Percentiles rank a stretch among this genome's conserved stretches.
Conservation (phyloP, 495 filamentous ascomycete species). For the Aspergillus cristatus region DNA sequence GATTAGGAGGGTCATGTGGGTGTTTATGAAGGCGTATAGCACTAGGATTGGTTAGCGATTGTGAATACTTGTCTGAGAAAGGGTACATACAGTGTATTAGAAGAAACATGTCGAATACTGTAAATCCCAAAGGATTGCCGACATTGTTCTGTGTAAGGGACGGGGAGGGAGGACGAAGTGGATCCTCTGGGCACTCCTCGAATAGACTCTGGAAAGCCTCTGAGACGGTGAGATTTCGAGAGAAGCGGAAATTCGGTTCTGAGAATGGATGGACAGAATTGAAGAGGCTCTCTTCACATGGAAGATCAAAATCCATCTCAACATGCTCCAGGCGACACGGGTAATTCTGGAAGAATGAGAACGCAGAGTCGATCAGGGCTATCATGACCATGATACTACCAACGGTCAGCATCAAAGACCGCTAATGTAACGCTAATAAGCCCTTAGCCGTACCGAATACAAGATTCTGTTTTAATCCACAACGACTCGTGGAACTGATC, state of each 20-base stretch:
- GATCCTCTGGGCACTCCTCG: constrained; percentile 8
- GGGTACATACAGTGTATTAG: constrained; percentile 32
- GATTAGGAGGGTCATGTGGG: constrained; percentile 34
- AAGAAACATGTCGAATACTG: constrained; percentile 35
- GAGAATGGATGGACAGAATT: constrained; percentile 30
- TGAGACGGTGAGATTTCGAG: constrained; percentile 22
- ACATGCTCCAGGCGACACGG: constrained; percentile 29
- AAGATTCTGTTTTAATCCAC: constrained; percentile 39
- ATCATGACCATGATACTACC: constrained; percentile 30
- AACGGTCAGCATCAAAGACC: constrained; percentile 9
- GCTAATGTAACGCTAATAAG: neutral
- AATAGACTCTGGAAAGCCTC: constrained; percentile 31
- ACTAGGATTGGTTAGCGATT: constrained; percentile 17
- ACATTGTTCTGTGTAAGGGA: constrained; percentile 1
- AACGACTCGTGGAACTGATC: constrained; percentile 21
- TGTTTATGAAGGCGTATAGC: constrained; percentile 36
- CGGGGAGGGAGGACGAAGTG: constrained; percentile 2
- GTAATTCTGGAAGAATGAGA: constrained; percentile 38
- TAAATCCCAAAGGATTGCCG: constrained; percentile 14
- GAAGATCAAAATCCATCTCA: constrained; percentile 34
- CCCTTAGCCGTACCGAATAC: constrained; percentile 24
- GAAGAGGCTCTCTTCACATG: constrained; percentile 29
- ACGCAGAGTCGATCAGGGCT: constrained; percentile 33
- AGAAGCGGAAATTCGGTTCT: constrained; percentile 26
- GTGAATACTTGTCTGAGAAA: neutral